Base-by-base conservation (phyloP, 495 filamentous ascomycete species). In the Astrocystis sublimbata region DNA sequence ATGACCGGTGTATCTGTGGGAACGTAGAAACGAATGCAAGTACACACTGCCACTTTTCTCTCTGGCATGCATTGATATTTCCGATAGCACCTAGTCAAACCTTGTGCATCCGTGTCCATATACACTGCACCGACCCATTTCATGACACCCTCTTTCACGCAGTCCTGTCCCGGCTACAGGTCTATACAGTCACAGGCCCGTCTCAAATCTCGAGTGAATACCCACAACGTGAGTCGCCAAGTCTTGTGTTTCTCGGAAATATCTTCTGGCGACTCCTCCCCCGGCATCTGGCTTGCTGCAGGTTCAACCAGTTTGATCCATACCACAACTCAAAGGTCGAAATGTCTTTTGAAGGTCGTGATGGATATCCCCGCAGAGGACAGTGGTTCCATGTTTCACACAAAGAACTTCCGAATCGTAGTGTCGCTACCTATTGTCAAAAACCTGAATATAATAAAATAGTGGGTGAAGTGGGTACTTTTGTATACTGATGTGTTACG, bases 81-180 rank as follows among this genome's bases (percentile, higher is more conserved):
- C 9, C 23, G 26, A 0, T 12, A 2, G 5, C n/a, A n/a, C 12
- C 5, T 47, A 24, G 10, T 17, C 6, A 50, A 33, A 50, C n/a
- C n/a, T n/a, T 50, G 47, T 33, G 47, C 8, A 30, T 50, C 47
- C 47, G 28, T 28, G 28, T 33, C 3, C 31, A 12, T 19, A 30
- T 50, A 9, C 47, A 50, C 47, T 65, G 62, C 24, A 70, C 68
- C n/a, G 13, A 51, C 2, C 17, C 15, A 5, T 42, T 50, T 13
- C 65, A 68, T 26, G 68, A 70, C 10, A 66, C 60, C 4, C 68
- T 63, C 0, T 65, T 38, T 41, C 28, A 8, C 7, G 50, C 60
- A 24, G 40, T 62, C 10, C 4, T 70, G 0, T 62, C 24, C 65
- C 65, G 2, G 30, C 26, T 2, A 70, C 68, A 1, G 57, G 65